Evolutionary conservation across 148 eudicot species (phyloP).

Genomic region (Chenopodium album): DNA sequence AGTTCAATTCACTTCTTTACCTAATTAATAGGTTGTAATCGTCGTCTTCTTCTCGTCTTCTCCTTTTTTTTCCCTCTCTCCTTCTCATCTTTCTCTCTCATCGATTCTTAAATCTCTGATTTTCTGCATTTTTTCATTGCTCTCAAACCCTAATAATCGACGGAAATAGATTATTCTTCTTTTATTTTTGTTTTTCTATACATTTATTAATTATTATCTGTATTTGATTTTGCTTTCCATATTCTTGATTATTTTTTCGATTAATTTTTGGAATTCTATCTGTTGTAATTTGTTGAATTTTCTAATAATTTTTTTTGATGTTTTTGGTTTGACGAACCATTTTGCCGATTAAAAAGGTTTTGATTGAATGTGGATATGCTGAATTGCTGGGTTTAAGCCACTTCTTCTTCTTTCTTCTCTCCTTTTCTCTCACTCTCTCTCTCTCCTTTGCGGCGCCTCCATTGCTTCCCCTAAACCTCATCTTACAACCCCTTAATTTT

Average conservation of each 20-base stretch:
- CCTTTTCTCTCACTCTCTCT: background rate
- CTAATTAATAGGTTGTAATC: background rate
- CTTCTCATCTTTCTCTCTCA: background rate
- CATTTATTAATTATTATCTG: background rate
- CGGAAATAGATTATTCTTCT: background rate
- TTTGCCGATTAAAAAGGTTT: background rate
- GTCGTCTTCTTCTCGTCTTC: background rate
- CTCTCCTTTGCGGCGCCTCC: background rate
- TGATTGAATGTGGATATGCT: background rate
- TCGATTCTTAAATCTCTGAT: background rate
- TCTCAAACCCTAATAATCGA: background rate
- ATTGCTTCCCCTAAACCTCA: background rate
- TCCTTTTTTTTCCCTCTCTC: background rate
- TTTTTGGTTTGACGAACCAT: background rate
- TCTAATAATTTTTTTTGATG: background rate
- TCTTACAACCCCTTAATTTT: constrained; percentile 26
- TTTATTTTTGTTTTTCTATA: background rate
- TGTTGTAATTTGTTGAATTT: background rate
- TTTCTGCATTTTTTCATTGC: background rate
- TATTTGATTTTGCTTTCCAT: background rate
- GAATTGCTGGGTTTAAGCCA: background rate
- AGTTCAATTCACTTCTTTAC: too few relatives aligned
- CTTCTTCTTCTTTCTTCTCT: background rate
- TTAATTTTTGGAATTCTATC: background rate
- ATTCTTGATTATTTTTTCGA: background rate